These are phyloP conservation scores for Rhodomyrtus tomentosa DNA, from an alignment of 345 rosid genomes.

Conservation along the genomic window DNA sequence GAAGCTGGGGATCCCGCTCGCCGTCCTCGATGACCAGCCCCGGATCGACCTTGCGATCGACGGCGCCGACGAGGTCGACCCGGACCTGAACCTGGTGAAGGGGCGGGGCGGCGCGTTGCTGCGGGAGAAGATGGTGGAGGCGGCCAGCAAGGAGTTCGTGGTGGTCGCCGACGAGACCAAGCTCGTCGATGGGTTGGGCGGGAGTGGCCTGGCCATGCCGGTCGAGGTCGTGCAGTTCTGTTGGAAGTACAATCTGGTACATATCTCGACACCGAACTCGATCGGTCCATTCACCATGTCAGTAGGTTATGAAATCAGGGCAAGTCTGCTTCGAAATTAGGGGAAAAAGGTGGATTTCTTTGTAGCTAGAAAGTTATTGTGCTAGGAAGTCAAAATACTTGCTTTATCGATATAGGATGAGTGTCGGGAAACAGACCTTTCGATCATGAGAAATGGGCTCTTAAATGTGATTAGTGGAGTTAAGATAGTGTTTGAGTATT, in stretches of 20 bases:
- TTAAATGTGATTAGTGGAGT: neutral
- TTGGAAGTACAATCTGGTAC: constrained; percentile 71
- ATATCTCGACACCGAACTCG: neutral
- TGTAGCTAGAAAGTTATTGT: neutral
- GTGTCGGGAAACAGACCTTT: neutral
- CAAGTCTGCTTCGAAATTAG: neutral
- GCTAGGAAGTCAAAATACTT: neutral
- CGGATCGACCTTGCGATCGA: constrained; percentile 80
- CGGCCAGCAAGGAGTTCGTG: constrained; percentile 68
- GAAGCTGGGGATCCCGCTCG: constrained; percentile 64
- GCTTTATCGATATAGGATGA: neutral
- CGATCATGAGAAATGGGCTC: neutral
- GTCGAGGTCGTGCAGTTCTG: constrained; percentile 95
- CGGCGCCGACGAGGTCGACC: constrained; percentile 98
- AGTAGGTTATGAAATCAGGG: neutral
- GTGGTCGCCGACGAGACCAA: constrained; percentile 92
- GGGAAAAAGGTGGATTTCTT: neutral
- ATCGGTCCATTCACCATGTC: neutral
- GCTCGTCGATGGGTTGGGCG: constrained; percentile 78
- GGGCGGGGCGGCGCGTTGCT: constrained; percentile 94
- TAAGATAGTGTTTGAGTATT: neutral
- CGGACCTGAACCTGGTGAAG: constrained; percentile 70
- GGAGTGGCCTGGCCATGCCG: constrained; percentile 90
- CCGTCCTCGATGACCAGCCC: constrained; percentile 61
- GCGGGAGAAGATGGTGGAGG: constrained; percentile 94